Evolutionary conservation across 2,329 filamentous ascomycete genomes (phyloP).

Genomic region (Phaeosphaeriaceae sp.): DNA sequence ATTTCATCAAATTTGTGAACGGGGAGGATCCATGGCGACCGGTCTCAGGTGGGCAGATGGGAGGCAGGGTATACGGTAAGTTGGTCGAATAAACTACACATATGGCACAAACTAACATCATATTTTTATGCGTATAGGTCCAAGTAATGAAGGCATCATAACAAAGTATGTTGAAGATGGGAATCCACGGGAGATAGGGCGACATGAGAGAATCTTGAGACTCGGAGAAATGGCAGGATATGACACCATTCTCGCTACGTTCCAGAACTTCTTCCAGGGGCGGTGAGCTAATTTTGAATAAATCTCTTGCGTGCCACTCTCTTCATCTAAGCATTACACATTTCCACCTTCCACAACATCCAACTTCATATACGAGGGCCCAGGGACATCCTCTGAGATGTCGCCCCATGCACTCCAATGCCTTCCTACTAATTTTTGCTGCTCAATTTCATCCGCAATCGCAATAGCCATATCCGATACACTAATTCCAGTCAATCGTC

Average conservation of each 20-base stretch:
- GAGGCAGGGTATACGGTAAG: constrained; percentile 34
- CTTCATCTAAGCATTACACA: neutral
- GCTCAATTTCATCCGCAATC: constrained; percentile 44
- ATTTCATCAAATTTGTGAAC: constrained; percentile 44
- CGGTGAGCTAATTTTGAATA: constrained; percentile 2
- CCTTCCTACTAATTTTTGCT: constrained; percentile 32
- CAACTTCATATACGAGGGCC: constrained; percentile 32
- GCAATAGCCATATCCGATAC: constrained; percentile 44
- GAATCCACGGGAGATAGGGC: constrained; percentile 33
- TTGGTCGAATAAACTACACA: no score
- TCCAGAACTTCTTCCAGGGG: constrained; percentile 38
- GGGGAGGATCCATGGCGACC: constrained; percentile 42
- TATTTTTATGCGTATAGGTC: constrained; percentile 11
- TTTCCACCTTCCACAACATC: constrained; percentile 26
- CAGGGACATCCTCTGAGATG: constrained; percentile 36
- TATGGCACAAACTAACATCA: no score
- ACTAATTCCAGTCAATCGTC: constrained; percentile 40
- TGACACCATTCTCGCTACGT: constrained; percentile 30
- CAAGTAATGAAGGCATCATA: constrained; percentile 34
- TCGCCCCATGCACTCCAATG: constrained; percentile 44
- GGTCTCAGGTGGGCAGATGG: constrained; percentile 25
- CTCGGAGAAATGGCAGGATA: constrained; percentile 34
- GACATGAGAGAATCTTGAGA: constrained; percentile 31
- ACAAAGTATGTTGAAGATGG: constrained; percentile 33
- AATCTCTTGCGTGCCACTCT: neutral